These are phyloP conservation scores for Paraurostyla sp. DNA, from an alignment of 73 alveolate species.

Conservation along the genomic window DNA sequence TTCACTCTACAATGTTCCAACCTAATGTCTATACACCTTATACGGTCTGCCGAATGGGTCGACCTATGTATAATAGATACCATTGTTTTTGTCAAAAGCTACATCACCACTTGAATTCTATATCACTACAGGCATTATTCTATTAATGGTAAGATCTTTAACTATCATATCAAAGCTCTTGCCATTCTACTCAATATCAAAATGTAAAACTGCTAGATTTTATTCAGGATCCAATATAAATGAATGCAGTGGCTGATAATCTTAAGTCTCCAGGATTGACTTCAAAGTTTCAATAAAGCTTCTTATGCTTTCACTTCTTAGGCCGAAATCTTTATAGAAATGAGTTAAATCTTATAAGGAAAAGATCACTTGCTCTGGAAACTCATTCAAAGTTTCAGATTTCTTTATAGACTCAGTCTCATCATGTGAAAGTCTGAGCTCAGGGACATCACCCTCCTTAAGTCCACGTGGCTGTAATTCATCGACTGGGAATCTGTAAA, in stretches of 20 bases:
- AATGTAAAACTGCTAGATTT: constrained; percentile 17
- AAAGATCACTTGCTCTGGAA: constrained; percentile 59
- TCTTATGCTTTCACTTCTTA: constrained; percentile 22
- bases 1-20: constrained; percentile 37
- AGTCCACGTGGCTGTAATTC: constrained; percentile 13
- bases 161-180: constrained; percentile 36
- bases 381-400: background rate
- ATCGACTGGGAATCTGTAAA: constrained; percentile 65
- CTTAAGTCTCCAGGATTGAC: constrained; percentile 6
- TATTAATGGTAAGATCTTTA: constrained; percentile 40
- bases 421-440: background rate
- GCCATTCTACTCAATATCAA: constrained; percentile 34
- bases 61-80: constrained; percentile 61
- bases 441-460: constrained; percentile 52
- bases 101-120: constrained; percentile 51
- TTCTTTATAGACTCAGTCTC: background rate
- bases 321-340: constrained; percentile 49
- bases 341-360: constrained; percentile 26
- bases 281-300: constrained; percentile 39
- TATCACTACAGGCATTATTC: constrained; percentile 50
- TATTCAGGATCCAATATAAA: constrained; percentile 33
- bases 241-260: constrained; percentile 41
- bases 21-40: constrained; percentile 62
- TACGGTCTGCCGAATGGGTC: constrained; percentile 59
- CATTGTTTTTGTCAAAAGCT: constrained; percentile 72